Conservation (phyloP, 805 yeast genomes). For the Alloascoidea hylecoeti region DNA sequence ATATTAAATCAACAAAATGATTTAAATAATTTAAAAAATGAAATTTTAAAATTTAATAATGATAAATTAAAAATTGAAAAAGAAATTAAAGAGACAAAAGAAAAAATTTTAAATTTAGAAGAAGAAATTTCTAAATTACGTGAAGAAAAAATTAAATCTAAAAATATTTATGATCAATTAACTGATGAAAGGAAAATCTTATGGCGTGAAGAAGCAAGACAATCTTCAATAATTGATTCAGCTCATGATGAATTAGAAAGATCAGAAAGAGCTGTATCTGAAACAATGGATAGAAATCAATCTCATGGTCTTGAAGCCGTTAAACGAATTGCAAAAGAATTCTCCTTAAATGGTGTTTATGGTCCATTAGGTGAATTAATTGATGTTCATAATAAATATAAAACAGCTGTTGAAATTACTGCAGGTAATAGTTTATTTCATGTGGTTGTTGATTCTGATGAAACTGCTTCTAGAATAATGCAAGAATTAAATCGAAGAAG, state of each 20-base stretch:
- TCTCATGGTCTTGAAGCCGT: constrained; percentile 61
- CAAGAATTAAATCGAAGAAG: constrained; percentile 55
- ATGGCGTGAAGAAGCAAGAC: constrained; percentile 71
- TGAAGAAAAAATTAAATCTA: background rate
- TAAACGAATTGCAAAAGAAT: constrained; percentile 38
- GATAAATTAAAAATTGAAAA: constrained; percentile 21
- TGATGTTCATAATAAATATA: constrained; percentile 67
- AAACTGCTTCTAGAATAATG: constrained; percentile 69
- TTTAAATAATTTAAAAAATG: background rate
- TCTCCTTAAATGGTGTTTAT: constrained; percentile 43
- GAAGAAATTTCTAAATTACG: constrained; percentile 11
- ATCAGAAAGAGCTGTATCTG: constrained; percentile 48
- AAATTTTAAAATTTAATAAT: constrained; percentile 11
- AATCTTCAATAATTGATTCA: constrained; percentile 40
- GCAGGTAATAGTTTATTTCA: constrained; percentile 83
- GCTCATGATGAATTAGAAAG: constrained; percentile 36
- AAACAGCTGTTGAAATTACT: constrained; percentile 75
- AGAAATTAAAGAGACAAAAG: constrained; percentile 18
- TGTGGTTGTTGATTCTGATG: constrained; percentile 79
- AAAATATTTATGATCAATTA: constrained; percentile 16
- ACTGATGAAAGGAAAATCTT: constrained; percentile 55
- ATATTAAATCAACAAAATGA: constrained; percentile 9
- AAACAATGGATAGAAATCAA: constrained; percentile 49
- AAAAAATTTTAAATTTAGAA: constrained; percentile 19
- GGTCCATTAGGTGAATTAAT: constrained; percentile 85